Percentiles rank a stretch among this genome's conserved stretches.
These are phyloP conservation scores for Fonsecaea pedrosoi DNA, from an alignment of 2,329 filamentous ascomycete species.

Conservation along the genomic window DNA sequence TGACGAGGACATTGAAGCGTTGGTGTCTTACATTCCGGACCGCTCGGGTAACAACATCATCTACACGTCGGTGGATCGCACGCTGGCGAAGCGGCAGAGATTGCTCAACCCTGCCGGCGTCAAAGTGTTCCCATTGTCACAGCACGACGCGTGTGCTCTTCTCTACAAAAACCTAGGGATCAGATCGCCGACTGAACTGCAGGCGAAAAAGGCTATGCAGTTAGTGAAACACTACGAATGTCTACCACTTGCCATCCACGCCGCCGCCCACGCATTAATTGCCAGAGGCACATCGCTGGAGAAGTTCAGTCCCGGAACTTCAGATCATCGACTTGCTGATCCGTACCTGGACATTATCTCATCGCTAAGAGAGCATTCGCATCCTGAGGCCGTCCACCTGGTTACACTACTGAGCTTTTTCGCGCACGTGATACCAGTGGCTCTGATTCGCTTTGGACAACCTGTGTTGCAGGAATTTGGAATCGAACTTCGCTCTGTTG, in stretches of 20 bases:
- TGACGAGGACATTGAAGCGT: conserved; percentile 56
- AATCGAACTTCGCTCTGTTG: conserved; percentile 49
- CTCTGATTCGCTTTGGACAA: conserved; percentile 66
- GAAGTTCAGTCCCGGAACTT: conserved; percentile 63
- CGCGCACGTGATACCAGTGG: conserved; percentile 69
- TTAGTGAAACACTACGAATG: conserved; percentile 69
- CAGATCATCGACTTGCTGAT: conserved; percentile 61
- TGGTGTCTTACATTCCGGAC: conserved; percentile 70
- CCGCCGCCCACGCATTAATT: conserved; percentile 67
- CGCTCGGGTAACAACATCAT: conserved; percentile 68
- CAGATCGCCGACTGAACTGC: conserved; percentile 59
- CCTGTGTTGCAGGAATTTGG: conserved; percentile 45
- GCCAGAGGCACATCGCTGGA: conserved; percentile 67
- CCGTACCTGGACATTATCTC: conserved; percentile 57
- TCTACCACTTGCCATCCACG: conserved; percentile 71
- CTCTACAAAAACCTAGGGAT: conserved; percentile 69
- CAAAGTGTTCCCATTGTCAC: conserved; percentile 61
- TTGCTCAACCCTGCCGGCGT: conserved; percentile 67
- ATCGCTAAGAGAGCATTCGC: conserved; percentile 49
- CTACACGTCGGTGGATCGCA: conserved; percentile 70
- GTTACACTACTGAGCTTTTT: conserved; percentile 71
- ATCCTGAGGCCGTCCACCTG: conserved; percentile 66
- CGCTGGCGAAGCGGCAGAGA: conserved; percentile 61
- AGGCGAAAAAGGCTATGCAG: conserved; percentile 64
- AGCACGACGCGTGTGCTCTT: conserved; percentile 65